Evolutionary conservation across 495 filamentous ascomycete species (phyloP).

Genomic region (Xylaria flabelliformis): DNA sequence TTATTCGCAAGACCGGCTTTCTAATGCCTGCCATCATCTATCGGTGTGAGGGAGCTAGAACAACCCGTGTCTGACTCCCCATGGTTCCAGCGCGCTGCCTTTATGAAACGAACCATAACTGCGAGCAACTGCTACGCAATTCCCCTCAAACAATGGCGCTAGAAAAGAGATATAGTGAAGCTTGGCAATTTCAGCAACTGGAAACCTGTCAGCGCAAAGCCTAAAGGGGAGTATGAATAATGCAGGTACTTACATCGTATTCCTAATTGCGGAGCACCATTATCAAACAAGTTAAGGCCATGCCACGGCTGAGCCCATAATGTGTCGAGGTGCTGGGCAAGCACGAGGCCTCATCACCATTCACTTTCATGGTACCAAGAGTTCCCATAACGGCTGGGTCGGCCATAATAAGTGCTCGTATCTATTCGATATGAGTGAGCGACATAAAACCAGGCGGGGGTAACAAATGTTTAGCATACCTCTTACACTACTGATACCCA

Average conservation of each 20-base stretch:
- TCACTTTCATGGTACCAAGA: no score
- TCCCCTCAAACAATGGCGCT: background rate
- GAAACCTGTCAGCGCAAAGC: background rate
- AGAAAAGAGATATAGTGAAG: background rate
- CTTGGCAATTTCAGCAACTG: background rate
- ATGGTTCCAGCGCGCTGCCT: background rate
- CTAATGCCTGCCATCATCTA: background rate
- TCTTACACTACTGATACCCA: conserved; percentile 64
- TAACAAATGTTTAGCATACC: conserved; percentile 42
- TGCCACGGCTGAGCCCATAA: no score
- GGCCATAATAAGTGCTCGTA: conserved; percentile 17
- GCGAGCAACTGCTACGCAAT: background rate
- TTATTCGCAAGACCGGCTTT: background rate
- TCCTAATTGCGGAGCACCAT: background rate
- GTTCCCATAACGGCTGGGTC: background rate
- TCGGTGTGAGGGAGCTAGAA: background rate
- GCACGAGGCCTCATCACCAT: background rate
- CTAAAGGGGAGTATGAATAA: background rate
- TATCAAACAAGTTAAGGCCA: background rate
- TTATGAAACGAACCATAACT: background rate
- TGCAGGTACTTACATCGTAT: background rate
- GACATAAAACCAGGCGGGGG: background rate
- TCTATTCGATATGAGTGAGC: background rate
- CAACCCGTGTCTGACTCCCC: background rate
- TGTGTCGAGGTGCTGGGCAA: background rate